Evolutionary conservation across 2,329 filamentous ascomycete species (phyloP).

Genomic region (Fusarium sarcochroum): DNA sequence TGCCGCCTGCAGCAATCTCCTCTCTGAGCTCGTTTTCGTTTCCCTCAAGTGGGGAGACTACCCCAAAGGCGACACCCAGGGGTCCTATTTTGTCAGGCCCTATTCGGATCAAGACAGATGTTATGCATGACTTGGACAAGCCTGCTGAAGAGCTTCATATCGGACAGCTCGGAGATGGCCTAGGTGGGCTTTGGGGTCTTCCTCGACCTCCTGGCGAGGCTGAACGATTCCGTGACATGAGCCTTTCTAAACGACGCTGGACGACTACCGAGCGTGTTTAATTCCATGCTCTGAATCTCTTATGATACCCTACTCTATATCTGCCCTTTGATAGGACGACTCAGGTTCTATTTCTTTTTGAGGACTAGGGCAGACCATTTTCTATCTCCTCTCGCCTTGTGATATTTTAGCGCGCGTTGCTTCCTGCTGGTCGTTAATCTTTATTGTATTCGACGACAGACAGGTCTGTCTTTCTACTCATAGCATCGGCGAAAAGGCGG

Average conservation of each 20-base stretch:
- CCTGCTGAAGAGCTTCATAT: conserved; percentile 51
- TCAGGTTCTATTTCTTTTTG: conserved; percentile 15
- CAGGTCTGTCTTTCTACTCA: conserved; percentile 45
- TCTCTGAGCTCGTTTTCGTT: conserved; percentile 41
- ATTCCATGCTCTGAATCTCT: conserved; percentile 3
- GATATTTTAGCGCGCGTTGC: conserved; percentile 45
- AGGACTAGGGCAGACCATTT: conserved; percentile 16
- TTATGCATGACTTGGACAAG: conserved; percentile 49
- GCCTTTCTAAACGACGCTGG: conserved; percentile 67
- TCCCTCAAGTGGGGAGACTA: conserved; percentile 33
- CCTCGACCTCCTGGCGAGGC: conserved; percentile 61
- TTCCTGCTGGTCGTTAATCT: conserved; percentile 34
- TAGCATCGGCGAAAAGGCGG: conserved; percentile 47
- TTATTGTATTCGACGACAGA: conserved; percentile 32
- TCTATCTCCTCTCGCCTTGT: conserved; percentile 28
- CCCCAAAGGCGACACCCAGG: conserved; percentile 41
- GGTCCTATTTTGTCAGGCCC: conserved; percentile 53
- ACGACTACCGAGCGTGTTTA: conserved; percentile 65
- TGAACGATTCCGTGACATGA: conserved; percentile 62
- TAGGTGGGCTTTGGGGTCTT: conserved; percentile 62
- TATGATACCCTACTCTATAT: conserved; percentile 19
- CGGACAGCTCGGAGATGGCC: conserved; percentile 55
- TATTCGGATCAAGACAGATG: conserved; percentile 54
- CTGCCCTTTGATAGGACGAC: conserved; percentile 24
- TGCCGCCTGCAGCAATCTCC: conserved; percentile 43